Evolutionary conservation across 2,329 filamentous ascomycete species (phyloP).

Genomic region (Cercospora nicotianae): DNA sequence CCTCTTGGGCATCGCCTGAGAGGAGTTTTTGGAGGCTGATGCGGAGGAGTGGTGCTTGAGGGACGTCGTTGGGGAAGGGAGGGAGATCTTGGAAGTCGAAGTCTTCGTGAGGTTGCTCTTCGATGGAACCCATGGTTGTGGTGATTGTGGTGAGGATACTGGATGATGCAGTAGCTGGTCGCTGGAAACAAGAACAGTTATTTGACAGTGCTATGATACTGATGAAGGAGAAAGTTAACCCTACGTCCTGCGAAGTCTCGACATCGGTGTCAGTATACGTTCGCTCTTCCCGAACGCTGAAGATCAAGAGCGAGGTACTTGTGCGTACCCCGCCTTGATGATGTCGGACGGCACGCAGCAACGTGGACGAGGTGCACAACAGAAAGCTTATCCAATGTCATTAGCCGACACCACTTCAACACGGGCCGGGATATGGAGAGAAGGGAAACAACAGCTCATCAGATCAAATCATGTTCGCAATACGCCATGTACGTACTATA

Average conservation of each 20-base stretch:
- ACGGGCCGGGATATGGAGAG: not conserved
- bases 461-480: constrained; percentile 11
- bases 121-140: constrained; percentile 15
- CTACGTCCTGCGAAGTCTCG: not conserved
- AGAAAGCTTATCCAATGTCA: not conserved
- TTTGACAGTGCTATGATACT: not conserved
- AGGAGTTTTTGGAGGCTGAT: constrained; percentile 45
- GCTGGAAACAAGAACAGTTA: not conserved
- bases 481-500: constrained; percentile 19
- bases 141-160: not conserved
- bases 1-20: constrained; percentile 39
- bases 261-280: not conserved
- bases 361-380: not conserved
- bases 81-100: constrained; percentile 30
- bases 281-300: not conserved
- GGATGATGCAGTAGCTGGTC: not conserved
- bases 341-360: not conserved
- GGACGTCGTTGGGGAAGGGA: constrained; percentile 46
- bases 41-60: constrained; percentile 47
- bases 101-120: constrained; percentile 8
- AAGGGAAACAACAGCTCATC: not conserved
- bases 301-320: not conserved
- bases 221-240: not conserved
- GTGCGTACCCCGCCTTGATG: not conserved
- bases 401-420: not conserved